Base-by-base conservation (phyloP, 352 stramenopile species). In the Globisporangium uncinulatum region DNA sequence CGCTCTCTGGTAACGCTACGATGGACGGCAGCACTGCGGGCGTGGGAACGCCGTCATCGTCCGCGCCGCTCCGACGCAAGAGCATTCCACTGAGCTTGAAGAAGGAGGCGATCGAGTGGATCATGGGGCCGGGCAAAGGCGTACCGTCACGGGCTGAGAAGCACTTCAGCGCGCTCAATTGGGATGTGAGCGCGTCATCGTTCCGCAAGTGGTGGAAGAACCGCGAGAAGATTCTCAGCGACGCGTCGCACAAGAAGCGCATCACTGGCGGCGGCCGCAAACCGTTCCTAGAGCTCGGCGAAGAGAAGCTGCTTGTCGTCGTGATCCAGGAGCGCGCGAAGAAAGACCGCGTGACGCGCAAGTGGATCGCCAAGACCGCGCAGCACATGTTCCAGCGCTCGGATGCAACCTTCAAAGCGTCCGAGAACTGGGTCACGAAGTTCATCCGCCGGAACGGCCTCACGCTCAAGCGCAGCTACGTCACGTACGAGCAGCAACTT, bases 171-270 rank as follows among this genome's bases (percentile, higher is more conserved):
- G 74, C 67, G 32, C 58, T 86, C 36, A 81, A 85, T 56, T 89
- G 78, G 79, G 77, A 90, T 59, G 78, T 92, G 44, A 86, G 71
- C 62, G 79, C 79, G 54, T 87, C 76, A 29, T 87, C 77, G 58
- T 89, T 90, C 59, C 76, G 79, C 41, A 92, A 92, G 59, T 92
- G 82, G 82, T 92, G 82, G 82, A 89, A 90, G 57, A 92, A 89
- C 62, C 79, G 79, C 45, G 82, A 89, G 54, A 84, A 84, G 48
- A 92, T 92, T 56, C 65, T 92, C 59, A 71, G 71, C 54, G 79
- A 89, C 56, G 82, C 71, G 9, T 77, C 73, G 4, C 77, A 63
- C 51, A 88, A 89, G 63, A 92, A 88, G 62, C 79, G 79, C 20
- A 85, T 92, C 55, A 74, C 67, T 15, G 82, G 79, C 39, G 82